phyloP scores from a whole-genome alignment of 139 green algal species.

The Spirogloea muscicola region DNA sequence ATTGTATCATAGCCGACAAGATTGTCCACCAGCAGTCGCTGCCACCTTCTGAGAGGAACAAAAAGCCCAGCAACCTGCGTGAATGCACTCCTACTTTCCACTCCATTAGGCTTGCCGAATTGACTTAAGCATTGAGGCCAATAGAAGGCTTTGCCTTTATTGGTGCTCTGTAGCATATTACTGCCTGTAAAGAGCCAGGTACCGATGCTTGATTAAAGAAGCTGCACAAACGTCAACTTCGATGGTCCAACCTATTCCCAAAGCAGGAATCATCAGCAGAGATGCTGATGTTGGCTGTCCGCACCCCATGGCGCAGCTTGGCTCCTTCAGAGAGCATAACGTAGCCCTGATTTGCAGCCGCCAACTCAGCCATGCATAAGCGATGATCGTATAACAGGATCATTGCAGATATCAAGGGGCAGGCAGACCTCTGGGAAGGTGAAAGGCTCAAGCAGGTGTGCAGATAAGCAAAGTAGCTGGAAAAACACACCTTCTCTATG shows the following conservation, averaged over 20 bases:
- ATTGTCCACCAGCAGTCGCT: constrained; percentile 44
- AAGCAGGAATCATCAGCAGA: constrained; percentile 36
- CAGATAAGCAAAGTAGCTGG: no score
- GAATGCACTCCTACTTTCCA: constrained; percentile 5
- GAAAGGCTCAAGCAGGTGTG: no score
- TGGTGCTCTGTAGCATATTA: not conserved
- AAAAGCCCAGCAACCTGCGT: not conserved
- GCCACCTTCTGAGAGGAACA: not conserved
- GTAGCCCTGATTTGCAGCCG: constrained; percentile 22
- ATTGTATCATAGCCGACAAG: constrained; percentile 49
- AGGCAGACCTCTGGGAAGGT: not conserved
- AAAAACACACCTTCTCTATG: constrained; percentile 6
- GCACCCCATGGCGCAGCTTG: not conserved
- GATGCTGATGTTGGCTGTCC: constrained; percentile 28
- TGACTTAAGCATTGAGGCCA: not conserved
- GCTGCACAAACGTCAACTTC: not conserved
- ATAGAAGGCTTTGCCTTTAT: not conserved
- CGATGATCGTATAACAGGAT: not conserved
- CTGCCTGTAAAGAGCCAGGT: constrained; percentile 8
- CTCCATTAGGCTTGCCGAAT: not conserved
- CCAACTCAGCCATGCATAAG: not conserved
- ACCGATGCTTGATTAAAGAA: constrained; percentile 6
- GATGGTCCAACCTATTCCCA: constrained; percentile 18
- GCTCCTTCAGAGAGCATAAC: constrained; percentile 36
- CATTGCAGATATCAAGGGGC: not conserved